Base-by-base conservation (phyloP, 2,329 filamentous ascomycete species). In the Colletotrichum coccodes region DNA sequence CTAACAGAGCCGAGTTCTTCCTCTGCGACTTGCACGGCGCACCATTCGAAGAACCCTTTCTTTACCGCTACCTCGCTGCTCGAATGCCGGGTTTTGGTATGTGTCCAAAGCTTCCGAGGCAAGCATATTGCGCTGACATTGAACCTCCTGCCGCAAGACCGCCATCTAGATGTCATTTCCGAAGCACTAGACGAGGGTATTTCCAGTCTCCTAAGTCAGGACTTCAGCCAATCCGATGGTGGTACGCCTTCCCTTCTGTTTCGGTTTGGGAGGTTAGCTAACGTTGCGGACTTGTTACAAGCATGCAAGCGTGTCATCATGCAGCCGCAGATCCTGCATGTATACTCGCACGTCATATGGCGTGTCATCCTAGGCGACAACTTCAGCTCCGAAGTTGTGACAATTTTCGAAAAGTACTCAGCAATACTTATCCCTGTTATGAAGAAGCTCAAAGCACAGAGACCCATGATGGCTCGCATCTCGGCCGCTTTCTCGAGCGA, bases 301-400 rank as follows among this genome's bases (percentile, higher is more conserved):
- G 65, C 40, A 21, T 28, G 18, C 12, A 64, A 40, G 26, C 12
- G 16, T 18, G 32, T 68, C 2, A 68, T 68, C 46, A 65, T 68
- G 40, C 65, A 68, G 54, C 54, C 65, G 26, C 54, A 65, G 7
- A 68, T 68, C 12, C 30, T 65, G 11, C 65, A 60, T 14, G n/a
- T 68, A 1, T 68, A 68, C 7, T 68, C 65, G 8, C 54, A 65
- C n/a, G 65, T 65, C 1, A 65, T 68, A 36, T 68, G 61, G 65
- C 46, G 61, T 3, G 65, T 68, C 28, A 60, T 68, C 3, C 26
- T 68, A 3, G 54, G 65, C 7, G 8, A 56, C 7, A 26, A 21
- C 21, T 68, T 65, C 40, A 68, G 28, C 9, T 11, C 61, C 5
- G 54, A 65, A 11, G 49, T 65, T 6, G 61, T 65, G 1, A 40